phyloP scores from a whole-genome alignment of 2,329 filamentous ascomycete genomes.

The Exophiala calicioides region DNA sequence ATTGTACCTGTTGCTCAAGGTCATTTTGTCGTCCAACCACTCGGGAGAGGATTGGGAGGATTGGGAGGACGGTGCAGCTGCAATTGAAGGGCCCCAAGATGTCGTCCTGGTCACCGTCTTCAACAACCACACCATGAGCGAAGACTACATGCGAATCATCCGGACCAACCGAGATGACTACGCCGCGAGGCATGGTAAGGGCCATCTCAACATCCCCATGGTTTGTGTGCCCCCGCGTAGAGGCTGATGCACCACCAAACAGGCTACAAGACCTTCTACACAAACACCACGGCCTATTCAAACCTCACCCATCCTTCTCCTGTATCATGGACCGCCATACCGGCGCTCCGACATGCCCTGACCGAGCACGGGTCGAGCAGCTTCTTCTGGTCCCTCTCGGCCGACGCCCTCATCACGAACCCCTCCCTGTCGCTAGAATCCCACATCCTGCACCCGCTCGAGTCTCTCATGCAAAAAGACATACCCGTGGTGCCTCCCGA shows the following conservation, averaged over 20 bases:
- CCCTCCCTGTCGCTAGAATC: slow-evolving; percentile 67
- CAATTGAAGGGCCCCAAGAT: slow-evolving; percentile 50
- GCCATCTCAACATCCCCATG: background rate
- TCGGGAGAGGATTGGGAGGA: no score
- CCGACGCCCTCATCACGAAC: slow-evolving; percentile 87
- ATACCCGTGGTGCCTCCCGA: slow-evolving; percentile 87
- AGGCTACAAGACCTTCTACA: slow-evolving; percentile 88
- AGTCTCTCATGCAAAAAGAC: slow-evolving; percentile 80
- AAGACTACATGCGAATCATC: slow-evolving; percentile 70
- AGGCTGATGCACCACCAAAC: slow-evolving; percentile 15
- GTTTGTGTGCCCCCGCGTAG: background rate
- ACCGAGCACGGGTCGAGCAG: slow-evolving; percentile 72
- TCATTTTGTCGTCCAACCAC: slow-evolving; percentile 38
- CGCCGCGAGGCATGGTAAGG: slow-evolving; percentile 78
- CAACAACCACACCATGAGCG: slow-evolving; percentile 65
- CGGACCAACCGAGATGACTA: slow-evolving; percentile 82
- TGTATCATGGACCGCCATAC: slow-evolving; percentile 64
- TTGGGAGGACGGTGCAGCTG: slow-evolving; percentile 34
- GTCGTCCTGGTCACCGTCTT: slow-evolving; percentile 83
- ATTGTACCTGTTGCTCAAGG: slow-evolving; percentile 62
- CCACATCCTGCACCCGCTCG: slow-evolving; percentile 71
- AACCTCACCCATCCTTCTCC: slow-evolving; percentile 44
- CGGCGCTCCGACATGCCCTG: slow-evolving; percentile 86
- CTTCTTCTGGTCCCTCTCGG: slow-evolving; percentile 85
- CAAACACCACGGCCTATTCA: slow-evolving; percentile 58